Conservation (phyloP, 2,329 filamentous ascomycete genomes). For the Lasiodiplodia theobromae region DNA sequence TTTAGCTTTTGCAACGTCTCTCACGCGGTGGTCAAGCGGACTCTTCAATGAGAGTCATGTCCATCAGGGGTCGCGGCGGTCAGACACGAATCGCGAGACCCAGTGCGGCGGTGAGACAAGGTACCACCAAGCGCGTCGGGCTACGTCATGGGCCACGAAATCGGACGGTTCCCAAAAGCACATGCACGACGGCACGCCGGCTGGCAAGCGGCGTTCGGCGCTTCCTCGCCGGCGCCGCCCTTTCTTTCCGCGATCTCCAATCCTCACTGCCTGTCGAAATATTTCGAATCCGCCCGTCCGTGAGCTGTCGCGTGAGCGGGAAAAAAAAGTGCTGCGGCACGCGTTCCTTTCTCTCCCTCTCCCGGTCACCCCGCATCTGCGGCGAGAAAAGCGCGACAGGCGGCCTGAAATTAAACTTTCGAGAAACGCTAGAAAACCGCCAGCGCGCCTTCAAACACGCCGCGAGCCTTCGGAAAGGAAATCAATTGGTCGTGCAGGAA, state of each 20-base stretch:
- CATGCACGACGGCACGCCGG: not conserved
- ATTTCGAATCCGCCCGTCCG: not conserved
- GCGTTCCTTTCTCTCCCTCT: not conserved
- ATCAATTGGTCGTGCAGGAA: not conserved
- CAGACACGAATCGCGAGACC: not conserved
- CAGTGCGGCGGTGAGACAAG: constrained; percentile 11
- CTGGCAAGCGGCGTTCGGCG: constrained; percentile 5
- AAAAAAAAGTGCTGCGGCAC: not conserved
- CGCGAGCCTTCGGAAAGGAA: not conserved
- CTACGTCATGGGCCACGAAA: constrained; percentile 23
- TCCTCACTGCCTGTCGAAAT: constrained; percentile 8
- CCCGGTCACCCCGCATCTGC: not conserved
- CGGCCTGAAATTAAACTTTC: not conserved
- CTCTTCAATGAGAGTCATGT: not conserved
- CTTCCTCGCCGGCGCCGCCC: constrained; percentile 7
- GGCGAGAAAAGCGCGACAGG: not conserved
- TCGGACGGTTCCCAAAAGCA: not conserved
- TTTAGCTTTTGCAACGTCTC: not conserved
- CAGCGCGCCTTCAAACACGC: not conserved
- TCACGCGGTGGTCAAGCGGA: not conserved
- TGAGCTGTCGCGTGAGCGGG: constrained; percentile 1
- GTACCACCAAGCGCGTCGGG: not conserved
- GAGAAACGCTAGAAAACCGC: not conserved
- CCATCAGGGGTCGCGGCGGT: not conserved
- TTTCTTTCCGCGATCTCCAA: not conserved